phyloP scores from a whole-genome alignment of 1,139 yeast genomes.

The Yamadazyma diddensiae region DNA sequence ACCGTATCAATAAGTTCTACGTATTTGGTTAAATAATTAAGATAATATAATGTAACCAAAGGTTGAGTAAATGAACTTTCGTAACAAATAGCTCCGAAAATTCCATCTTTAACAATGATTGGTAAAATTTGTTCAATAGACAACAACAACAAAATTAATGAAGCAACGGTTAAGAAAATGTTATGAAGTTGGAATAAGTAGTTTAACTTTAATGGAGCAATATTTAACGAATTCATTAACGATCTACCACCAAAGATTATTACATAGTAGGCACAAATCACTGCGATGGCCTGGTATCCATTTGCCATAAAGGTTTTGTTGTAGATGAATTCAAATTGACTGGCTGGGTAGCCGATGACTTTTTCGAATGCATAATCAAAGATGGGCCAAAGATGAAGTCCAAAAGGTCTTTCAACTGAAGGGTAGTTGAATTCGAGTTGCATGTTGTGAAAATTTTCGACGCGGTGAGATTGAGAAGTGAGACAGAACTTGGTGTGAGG shows the following conservation, averaged over 20 bases:
- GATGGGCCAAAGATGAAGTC: slow-evolving; percentile 85
- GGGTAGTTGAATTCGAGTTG: slow-evolving; percentile 40
- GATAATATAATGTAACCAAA: slow-evolving; percentile 77
- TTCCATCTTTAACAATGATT: slow-evolving; percentile 70
- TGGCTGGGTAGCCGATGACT: slow-evolving; percentile 63
- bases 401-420: slow-evolving; percentile 80
- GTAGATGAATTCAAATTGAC: slow-evolving; percentile 67
- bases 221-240: slow-evolving; percentile 43
- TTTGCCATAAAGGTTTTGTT: slow-evolving; percentile 67
- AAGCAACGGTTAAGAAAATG: slow-evolving; percentile 65
- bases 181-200: slow-evolving; percentile 67
- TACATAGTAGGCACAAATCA: slow-evolving; percentile 68
- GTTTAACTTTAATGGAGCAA: slow-evolving; percentile 71
- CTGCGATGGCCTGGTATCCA: slow-evolving; percentile 62
- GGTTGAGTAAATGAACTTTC: slow-evolving; percentile 80
- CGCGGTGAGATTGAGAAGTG: too few relatives aligned
- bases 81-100: slow-evolving; percentile 83
- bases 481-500: too few relatives aligned
- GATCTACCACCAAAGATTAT: slow-evolving; percentile 78
- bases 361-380: slow-evolving; percentile 58
- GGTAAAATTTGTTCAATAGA: slow-evolving; percentile 85
- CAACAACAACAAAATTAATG: slow-evolving; percentile 64
- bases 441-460: slow-evolving; percentile 6
- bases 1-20: slow-evolving; percentile 89
- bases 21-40: slow-evolving; percentile 75